Conservation (phyloP, 495 filamentous ascomycete species). For the Aspergillus sparsus region DNA sequence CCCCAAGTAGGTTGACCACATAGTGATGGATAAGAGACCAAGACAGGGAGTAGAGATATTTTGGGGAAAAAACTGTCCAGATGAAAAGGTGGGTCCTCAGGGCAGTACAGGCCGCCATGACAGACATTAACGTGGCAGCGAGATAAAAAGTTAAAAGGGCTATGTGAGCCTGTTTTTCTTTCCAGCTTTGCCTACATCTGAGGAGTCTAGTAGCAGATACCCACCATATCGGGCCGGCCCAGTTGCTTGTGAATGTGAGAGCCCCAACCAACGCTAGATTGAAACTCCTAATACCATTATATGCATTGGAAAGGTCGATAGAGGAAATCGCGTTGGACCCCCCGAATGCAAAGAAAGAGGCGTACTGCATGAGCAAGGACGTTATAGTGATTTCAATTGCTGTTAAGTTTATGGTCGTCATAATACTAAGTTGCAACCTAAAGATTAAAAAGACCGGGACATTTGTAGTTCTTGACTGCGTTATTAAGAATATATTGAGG, state of each 20-base stretch:
- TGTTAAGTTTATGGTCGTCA: conserved; percentile 49
- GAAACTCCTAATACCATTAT: conserved; percentile 77
- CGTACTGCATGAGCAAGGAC: conserved; percentile 67
- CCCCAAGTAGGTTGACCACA: conserved; percentile 54
- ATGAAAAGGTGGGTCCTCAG: conserved; percentile 92
- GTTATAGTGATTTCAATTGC: conserved; percentile 61
- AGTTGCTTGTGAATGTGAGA: conserved; percentile 85
- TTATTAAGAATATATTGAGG: conserved; percentile 76
- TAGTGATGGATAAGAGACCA: conserved; percentile 86
- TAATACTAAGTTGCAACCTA: conserved; percentile 55
- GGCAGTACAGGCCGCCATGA: conserved; percentile 86
- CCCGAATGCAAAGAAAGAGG: conserved; percentile 87
- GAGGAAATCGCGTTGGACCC: conserved; percentile 91
- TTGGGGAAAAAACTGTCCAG: conserved; percentile 98
- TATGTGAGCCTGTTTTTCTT: conserved; percentile 45
- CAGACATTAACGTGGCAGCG: conserved; percentile 59
- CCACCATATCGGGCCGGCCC: conserved; percentile 92
- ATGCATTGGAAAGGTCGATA: conserved; percentile 78
- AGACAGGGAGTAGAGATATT: conserved; percentile 87
- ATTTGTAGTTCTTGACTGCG: conserved; percentile 80
- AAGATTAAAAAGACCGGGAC: conserved; percentile 81
- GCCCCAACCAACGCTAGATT: conserved; percentile 68
- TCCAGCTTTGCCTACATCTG: conserved; percentile 36
- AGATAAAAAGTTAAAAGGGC: conserved; percentile 66
- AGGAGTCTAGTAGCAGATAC: conserved; percentile 58